Evolutionary conservation across 371 early-diverging fungal species (phyloP), one percentile per base, ranked within the genome.

Genomic region (Zopfochytrium polystomum): DNA sequence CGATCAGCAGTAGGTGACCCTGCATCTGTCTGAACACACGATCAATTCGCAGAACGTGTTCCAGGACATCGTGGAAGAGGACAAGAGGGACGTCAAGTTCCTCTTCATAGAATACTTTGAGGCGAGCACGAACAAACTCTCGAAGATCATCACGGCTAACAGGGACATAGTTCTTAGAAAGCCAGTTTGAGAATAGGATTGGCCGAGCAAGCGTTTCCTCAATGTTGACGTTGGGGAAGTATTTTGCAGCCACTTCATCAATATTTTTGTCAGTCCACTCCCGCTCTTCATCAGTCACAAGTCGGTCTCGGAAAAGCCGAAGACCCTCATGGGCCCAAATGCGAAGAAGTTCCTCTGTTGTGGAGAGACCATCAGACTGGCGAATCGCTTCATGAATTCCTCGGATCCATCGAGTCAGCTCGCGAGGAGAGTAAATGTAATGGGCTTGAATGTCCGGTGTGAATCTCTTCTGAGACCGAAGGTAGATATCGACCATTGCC

Each of bases 351-450:
- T 89, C 93, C 67, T 95, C 96, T n/a, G n/a, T n/a, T 0, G 94
- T 81, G 35, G 82, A 73, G 42, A 92, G 75, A 0, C 82, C 72
- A 52, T 97, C 98, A 49, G 91, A 68, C 5, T 90, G 87, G 52
- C 88, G 87, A 65, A 97, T 87, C 1, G 93, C 93, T 71, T 96
- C 96, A 71, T 85, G 93, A 38, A 99, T 94, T 73, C 98, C 99
- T 58, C 96, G 88, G 56, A 93, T 86, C 99, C 99, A 99, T 42
- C 99, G 87, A 0, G 98, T 96, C 69, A 99, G 81, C 82, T 99
- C 99, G 79, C 99, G 91, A 60, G 99, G 99, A 52, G 93, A 92
- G 76, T 98, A 99, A 62, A 99, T 90, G 66, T 98, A 99, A 74
- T 99, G 99, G 1, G 96, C 93, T 76, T 99, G 98, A 58, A 87